Percentiles rank a stretch among this genome's conserved stretches.
These are phyloP conservation scores for Suhomyces yuchorum DNA, from an alignment of 1,139 yeast genomes.

Conservation along the genomic window DNA sequence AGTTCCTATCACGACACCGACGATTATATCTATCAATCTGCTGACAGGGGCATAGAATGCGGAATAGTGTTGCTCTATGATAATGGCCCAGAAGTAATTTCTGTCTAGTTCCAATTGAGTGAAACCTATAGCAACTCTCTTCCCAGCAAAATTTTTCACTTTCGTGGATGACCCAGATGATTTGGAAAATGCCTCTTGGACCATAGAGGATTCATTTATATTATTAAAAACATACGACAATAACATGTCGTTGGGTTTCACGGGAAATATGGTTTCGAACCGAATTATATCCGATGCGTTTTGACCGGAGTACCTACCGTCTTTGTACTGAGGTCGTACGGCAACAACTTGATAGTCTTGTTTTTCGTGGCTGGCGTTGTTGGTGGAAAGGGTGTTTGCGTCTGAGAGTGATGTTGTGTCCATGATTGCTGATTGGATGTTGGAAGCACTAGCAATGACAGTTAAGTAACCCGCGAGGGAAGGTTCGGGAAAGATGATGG, in stretches of 20 bases:
- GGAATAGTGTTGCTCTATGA: slow-evolving; percentile 64
- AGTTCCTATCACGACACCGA: slow-evolving; percentile 78
- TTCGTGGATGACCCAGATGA: slow-evolving; percentile 53
- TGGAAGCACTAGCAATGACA: slow-evolving; percentile 60
- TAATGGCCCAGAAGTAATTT: slow-evolving; percentile 70
- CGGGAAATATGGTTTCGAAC: slow-evolving; percentile 41
- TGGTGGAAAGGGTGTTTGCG: slow-evolving; percentile 1
- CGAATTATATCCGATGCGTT: slow-evolving; percentile 26
- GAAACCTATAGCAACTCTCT: slow-evolving; percentile 69
- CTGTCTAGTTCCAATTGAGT: slow-evolving; percentile 53
- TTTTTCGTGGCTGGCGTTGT: too few species aligned
- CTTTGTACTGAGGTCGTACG: slow-evolving; percentile 30
- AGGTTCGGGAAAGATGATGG: slow-evolving; percentile 62
- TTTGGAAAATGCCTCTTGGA: slow-evolving; percentile 38
- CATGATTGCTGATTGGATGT: slow-evolving; percentile 52
- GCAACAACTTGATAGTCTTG: slow-evolving; percentile 39
- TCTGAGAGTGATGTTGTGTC: slow-evolving; percentile 24
- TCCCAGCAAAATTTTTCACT: slow-evolving; percentile 44
- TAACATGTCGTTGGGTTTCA: slow-evolving; percentile 28
- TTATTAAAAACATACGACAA: slow-evolving; percentile 26
- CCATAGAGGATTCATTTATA: slow-evolving; percentile 38
- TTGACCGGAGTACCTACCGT: slow-evolving; percentile 16
- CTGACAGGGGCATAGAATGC: slow-evolving; percentile 66
- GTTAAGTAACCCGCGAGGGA: slow-evolving; percentile 73
- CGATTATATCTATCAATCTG: slow-evolving; percentile 64